Conservation (phyloP, 768 basidiomycete genomes). For the Hortiboletus flavorubellus region DNA sequence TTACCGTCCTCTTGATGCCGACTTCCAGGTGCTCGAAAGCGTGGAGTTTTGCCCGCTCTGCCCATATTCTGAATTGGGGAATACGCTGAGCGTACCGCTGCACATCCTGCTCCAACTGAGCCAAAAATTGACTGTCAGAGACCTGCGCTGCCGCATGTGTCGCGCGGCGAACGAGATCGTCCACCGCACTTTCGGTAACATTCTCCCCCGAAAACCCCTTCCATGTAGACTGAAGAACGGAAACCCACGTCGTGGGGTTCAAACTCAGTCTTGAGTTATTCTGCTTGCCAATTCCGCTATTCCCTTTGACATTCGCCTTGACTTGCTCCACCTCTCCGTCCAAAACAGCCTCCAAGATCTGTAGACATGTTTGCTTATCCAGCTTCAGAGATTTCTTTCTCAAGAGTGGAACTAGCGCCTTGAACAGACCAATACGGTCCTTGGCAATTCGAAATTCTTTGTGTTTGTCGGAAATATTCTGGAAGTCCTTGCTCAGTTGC, state of each 20-base stretch:
- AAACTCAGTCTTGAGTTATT: no score
- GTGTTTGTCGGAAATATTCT: slow-evolving; percentile 5
- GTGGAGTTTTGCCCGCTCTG: background rate
- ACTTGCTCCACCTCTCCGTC: slow-evolving; percentile 2
- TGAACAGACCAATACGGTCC: slow-evolving; percentile 9
- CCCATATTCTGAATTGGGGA: background rate
- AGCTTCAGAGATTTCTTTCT: background rate
- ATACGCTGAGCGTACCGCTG: background rate
- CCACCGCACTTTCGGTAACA: background rate
- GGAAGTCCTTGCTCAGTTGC: background rate
- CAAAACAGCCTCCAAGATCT: slow-evolving; percentile 5
- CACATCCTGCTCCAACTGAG: background rate
- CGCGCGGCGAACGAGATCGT: background rate
- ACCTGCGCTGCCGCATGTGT: background rate
- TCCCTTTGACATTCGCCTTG: background rate
- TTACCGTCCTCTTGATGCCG: background rate
- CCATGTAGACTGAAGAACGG: background rate
- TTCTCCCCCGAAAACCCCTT: background rate
- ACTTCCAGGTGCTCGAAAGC: background rate
- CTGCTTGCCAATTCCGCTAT: no score
- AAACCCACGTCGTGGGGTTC: no score
- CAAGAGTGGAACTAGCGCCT: background rate
- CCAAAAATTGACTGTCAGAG: background rate
- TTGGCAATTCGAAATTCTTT: slow-evolving; percentile 14
- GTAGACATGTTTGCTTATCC: background rate